phyloP scores from a whole-genome alignment of 1,284 basidiomycete species.

The Cystobasidium pallidum region DNA sequence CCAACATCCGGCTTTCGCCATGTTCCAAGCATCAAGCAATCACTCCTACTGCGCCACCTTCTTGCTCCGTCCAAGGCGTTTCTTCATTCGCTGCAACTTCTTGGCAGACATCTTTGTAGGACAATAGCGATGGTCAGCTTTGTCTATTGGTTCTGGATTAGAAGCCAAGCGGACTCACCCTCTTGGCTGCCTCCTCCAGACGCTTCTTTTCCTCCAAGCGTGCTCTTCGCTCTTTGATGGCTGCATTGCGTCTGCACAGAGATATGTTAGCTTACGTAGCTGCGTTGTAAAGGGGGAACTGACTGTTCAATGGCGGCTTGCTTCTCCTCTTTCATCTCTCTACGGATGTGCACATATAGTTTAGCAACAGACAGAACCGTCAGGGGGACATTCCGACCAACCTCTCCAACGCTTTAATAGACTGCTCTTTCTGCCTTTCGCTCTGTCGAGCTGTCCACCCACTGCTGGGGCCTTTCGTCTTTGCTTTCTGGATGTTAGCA shows the following conservation, averaged over 20 bases:
- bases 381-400: constrained; percentile 17
- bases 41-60: constrained; percentile 46
- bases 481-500: constrained; percentile 43
- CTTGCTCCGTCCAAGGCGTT: constrained; percentile 51
- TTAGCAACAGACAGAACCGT: background rate
- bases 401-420: constrained; percentile 50
- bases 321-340: constrained; percentile 52
- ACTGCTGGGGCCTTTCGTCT: constrained; percentile 32
- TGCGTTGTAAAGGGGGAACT: background rate
- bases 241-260: constrained; percentile 43
- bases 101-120: constrained; percentile 51
- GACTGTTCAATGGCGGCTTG: constrained; percentile 46
- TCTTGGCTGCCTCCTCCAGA: constrained; percentile 49
- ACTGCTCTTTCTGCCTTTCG: constrained; percentile 47
- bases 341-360: constrained; percentile 4
- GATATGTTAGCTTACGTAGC: background rate
- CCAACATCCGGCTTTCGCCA: too few relatives aligned
- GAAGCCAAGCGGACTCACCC: constrained; percentile 40
- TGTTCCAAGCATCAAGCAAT: background rate
- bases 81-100: constrained; percentile 53
- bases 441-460: constrained; percentile 47
- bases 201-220: constrained; percentile 51
- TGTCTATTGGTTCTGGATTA: too few relatives aligned
- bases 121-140: background rate
- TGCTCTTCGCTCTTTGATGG: constrained; percentile 48